Percentiles rank a stretch among this genome's conserved stretches.
Evolutionary conservation across 2,329 filamentous ascomycete species (phyloP).

Genomic region (Emergomyces orientalis): DNA sequence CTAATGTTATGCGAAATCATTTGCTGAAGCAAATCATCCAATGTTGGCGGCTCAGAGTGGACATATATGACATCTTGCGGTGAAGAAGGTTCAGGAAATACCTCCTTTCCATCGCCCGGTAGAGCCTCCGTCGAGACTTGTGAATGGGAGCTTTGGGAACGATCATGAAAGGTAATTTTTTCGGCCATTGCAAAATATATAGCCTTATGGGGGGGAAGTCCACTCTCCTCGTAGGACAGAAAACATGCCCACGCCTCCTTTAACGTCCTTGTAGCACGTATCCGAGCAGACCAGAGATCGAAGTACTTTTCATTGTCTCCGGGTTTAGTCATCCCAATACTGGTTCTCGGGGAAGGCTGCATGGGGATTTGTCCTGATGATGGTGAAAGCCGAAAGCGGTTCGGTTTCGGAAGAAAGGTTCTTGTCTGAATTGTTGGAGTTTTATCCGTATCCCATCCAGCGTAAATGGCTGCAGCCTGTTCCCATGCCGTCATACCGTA

Average conservation of each 20-base stretch:
- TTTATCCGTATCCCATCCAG: slow-evolving; percentile 54
- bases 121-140: slow-evolving; percentile 22
- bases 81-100: slow-evolving; percentile 46
- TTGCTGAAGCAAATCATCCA: slow-evolving; percentile 43
- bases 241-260: slow-evolving; percentile 59
- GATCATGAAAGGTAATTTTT: slow-evolving; percentile 40
- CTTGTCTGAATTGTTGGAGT: slow-evolving; percentile 56
- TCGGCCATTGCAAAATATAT: slow-evolving; percentile 50
- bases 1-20: slow-evolving; percentile 41
- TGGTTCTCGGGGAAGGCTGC: neutral
- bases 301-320: slow-evolving; percentile 17
- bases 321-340: slow-evolving; percentile 1
- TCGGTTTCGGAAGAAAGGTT: slow-evolving; percentile 27
- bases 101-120: slow-evolving; percentile 49
- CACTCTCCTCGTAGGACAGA: slow-evolving; percentile 44
- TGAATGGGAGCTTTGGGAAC: slow-evolving; percentile 7
- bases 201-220: slow-evolving; percentile 26
- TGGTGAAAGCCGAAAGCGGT: neutral
- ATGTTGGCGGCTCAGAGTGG: slow-evolving; percentile 43
- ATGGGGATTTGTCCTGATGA: neutral
- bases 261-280: slow-evolving; percentile 50
- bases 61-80: slow-evolving; percentile 51
- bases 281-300: slow-evolving; percentile 48
- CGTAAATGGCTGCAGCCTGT: slow-evolving; percentile 43
- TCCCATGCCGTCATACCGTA: slow-evolving; percentile 47